Base-by-base conservation (phyloP, 805 yeast genomes). In the Saturnispora kantuleensis region DNA sequence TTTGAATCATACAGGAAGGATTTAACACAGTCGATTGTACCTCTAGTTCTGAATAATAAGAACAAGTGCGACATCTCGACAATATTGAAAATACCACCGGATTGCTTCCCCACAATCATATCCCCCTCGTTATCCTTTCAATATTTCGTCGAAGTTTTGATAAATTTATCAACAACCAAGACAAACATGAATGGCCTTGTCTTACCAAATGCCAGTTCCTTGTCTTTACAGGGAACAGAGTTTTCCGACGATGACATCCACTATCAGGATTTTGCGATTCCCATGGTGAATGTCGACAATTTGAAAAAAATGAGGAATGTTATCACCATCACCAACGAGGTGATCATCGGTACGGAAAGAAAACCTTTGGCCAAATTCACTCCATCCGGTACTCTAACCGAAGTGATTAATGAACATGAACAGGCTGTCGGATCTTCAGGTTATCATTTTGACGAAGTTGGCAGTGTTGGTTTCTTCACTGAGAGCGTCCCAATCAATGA, bases 1-100 rank as follows among this genome's bases (percentile, higher is more conserved):
- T 70, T 74, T 45, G 81, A 82, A 59, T 74, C 90, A 1, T 88
- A 81, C 59, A 67, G 97, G 46, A 88, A 88, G 58, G 97, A 88
- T 58, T 65, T 88, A 6, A 75, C 81, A 32, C 97, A 88, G 62
- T 72, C 76, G 31, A 74, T 86, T 1, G 70, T 82, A 1, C 95
- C 96, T 1, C 63, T 88, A 10, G 81, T 77, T 50, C 76, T 86
- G n/a, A 89, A 86, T 57, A 86, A 89, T 1, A 65, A 56, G 11
- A 71, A 82, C 34, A 62, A 69, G 13, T 70, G 79, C 35, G 79
- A 75, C 31, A 68, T 81, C 9, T 75, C 74, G 30, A 76, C 89
- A 0, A 73, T 76, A 35, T 62, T 88, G 16, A 69, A 79, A 49
- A 79, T 88, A 0, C 96, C 97, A 0, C 76, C 83, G 0, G 96